Conservation (phyloP, 2,329 filamentous ascomycete species). For the Cladosporium cucumerinum region DNA sequence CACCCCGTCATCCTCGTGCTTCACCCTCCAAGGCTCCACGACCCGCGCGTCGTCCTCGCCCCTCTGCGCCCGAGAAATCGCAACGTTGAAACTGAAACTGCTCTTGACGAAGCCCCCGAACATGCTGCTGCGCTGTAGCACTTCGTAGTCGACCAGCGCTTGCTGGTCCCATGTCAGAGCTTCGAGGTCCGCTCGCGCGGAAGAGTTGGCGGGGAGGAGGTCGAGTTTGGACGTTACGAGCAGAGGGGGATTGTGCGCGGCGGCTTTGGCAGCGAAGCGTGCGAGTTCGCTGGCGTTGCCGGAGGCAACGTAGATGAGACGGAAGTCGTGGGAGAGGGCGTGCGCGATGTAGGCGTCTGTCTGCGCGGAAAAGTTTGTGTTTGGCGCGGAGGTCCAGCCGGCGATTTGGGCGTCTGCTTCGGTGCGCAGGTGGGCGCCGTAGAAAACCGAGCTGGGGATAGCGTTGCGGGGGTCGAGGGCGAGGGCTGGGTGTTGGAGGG, state of each 20-base stretch:
- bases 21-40: conserved; percentile 26
- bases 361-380: conserved; percentile 38
- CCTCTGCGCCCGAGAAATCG: conserved; percentile 40
- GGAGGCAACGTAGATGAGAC: conserved; percentile 45
- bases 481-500: conserved; percentile 17
- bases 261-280: conserved; percentile 38
- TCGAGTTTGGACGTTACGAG: conserved; percentile 45
- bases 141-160: conserved; percentile 51
- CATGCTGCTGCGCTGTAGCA: conserved; percentile 44
- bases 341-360: conserved; percentile 38
- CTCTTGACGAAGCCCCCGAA: conserved; percentile 47
- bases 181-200: conserved; percentile 36
- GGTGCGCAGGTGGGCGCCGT: conserved; percentile 40
- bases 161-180: conserved; percentile 49
- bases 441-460: conserved; percentile 31
- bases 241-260: conserved; percentile 33
- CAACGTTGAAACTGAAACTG: conserved; percentile 49
- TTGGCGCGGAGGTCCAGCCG: conserved; percentile 29
- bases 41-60: conserved; percentile 26
- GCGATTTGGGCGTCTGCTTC: conserved; percentile 35
- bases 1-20: conserved; percentile 25
- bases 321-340: conserved; percentile 29
- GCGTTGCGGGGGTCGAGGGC: conserved; percentile 29
- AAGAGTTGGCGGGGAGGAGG: conserved; percentile 36
- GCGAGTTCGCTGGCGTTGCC: conserved; percentile 40